A percentile compares a stretch with the other conserved stretches of the same genome.
Conservation (phyloP, 2,329 filamentous ascomycete genomes). For the Fusarium decemcellulare region DNA sequence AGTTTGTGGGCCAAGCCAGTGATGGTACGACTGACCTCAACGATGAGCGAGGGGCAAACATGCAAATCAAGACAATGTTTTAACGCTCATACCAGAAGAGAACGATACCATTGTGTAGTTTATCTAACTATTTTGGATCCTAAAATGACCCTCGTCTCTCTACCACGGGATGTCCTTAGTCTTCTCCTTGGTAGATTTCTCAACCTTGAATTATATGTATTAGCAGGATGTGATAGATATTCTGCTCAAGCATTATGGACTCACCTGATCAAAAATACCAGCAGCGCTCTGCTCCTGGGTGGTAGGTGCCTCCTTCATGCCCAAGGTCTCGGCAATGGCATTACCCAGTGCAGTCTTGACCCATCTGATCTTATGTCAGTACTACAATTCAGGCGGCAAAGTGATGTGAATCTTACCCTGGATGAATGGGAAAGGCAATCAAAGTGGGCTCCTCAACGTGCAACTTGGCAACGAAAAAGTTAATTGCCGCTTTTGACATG, state of each 20-base stretch:
- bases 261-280: background rate
- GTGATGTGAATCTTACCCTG: background rate
- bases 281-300: background rate
- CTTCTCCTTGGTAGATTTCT: background rate
- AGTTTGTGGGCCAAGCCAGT: too few relatives aligned
- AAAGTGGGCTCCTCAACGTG: background rate
- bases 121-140: too few relatives aligned
- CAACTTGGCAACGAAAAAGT: background rate
- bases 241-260: background rate
- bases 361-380: background rate
- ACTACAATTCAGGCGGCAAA: too few relatives aligned
- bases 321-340: background rate
- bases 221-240: background rate
- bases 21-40: too few relatives aligned
- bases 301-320: background rate
- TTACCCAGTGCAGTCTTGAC: background rate
- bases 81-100: too few relatives aligned
- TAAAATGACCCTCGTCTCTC: too few relatives aligned
- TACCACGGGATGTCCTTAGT: background rate
- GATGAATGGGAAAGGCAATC: background rate
- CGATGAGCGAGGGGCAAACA: too few relatives aligned
- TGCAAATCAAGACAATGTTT: too few relatives aligned
- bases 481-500: background rate
- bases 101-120: too few relatives aligned
- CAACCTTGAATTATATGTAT: background rate